These are phyloP conservation scores for Jimgerdemannia flammicorona DNA, from an alignment of 192 early-diverging fungal genomes.

Conservation along the genomic window DNA sequence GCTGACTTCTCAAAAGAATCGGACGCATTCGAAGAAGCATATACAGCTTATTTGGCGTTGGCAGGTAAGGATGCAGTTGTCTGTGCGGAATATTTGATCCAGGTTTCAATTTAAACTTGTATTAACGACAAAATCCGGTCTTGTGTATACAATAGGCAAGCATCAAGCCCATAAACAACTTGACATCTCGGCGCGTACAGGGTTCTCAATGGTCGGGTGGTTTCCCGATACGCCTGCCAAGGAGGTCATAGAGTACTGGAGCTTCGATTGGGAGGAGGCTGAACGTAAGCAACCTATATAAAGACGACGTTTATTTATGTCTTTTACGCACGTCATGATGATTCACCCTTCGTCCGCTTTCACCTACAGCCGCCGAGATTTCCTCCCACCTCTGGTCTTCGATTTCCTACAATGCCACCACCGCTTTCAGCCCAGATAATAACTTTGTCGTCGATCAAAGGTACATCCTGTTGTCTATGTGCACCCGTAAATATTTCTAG, in stretches of 20 bases:
- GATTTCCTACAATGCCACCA: neutral
- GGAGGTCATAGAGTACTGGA: constrained; percentile 32
- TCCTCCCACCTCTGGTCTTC: neutral
- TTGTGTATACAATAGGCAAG: constrained; percentile 1
- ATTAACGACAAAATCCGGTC: too few species aligned
- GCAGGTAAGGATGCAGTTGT: constrained; percentile 18
- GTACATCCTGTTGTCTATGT: constrained; percentile 2
- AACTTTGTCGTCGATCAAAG: constrained; percentile 33
- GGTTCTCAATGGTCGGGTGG: constrained; percentile 25
- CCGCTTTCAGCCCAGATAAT: constrained; percentile 17
- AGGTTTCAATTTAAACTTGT: constrained; percentile 1
- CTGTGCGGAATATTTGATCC: too few species aligned
- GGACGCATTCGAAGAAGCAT: constrained; percentile 10
- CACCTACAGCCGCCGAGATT: neutral
- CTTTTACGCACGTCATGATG: too few species aligned
- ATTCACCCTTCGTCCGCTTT: too few species aligned
- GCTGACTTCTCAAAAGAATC: constrained; percentile 6
- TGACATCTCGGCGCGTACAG: constrained; percentile 31
- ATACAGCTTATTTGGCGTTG: constrained; percentile 6
- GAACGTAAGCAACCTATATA: constrained; percentile 21
- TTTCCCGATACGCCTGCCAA: constrained; percentile 16
- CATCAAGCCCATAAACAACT: constrained; percentile 16
- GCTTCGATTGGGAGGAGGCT: constrained; percentile 28
- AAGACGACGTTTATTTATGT: neutral
- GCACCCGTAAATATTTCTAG: too few species aligned